Conservation (phyloP, 148 eudicot species). For the Pouteria glomerata region DNA sequence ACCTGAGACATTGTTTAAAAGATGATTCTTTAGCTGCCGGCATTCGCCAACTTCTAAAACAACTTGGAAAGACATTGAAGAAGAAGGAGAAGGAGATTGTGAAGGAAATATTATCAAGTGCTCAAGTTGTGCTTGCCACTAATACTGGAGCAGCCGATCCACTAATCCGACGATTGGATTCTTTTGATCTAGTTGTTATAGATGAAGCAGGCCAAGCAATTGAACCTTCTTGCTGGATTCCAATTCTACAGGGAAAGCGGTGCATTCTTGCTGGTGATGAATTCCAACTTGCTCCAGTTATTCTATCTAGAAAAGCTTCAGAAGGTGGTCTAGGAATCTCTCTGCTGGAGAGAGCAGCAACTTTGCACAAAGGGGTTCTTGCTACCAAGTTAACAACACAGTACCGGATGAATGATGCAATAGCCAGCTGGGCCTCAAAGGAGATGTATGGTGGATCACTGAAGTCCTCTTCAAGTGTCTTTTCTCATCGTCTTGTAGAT, state of each 20-base stretch:
- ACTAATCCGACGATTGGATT: slow-evolving; percentile 50
- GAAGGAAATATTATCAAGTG: slow-evolving; percentile 52
- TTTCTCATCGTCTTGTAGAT: slow-evolving; percentile 72
- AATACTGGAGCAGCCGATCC: slow-evolving; percentile 87
- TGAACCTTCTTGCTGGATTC: slow-evolving; percentile 87
- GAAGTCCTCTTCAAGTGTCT: slow-evolving; percentile 52
- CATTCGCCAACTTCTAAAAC: slow-evolving; percentile 86
- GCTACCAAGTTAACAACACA: slow-evolving; percentile 62
- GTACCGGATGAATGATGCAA: slow-evolving; percentile 81
- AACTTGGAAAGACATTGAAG: slow-evolving; percentile 65
- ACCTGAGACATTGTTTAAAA: slow-evolving; percentile 63
- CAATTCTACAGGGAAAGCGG: slow-evolving; percentile 69
- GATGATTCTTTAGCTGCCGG: slow-evolving; percentile 92
- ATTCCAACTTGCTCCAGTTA: slow-evolving; percentile 85
- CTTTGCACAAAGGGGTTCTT: slow-evolving; percentile 64
- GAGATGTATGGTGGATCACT: slow-evolving; percentile 76
- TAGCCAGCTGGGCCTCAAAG: slow-evolving; percentile 85
- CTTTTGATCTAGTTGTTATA: slow-evolving; percentile 77
- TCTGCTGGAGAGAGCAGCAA: slow-evolving; percentile 58
- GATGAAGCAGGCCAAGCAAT: slow-evolving; percentile 94
- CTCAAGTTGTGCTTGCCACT: slow-evolving; percentile 84
- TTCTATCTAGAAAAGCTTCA: slow-evolving; percentile 67
- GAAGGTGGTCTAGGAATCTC: slow-evolving; percentile 84
- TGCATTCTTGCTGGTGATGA: slow-evolving; percentile 85
- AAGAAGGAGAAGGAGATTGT: slow-evolving; percentile 77